Conservation (phyloP, 208 protist genomes). For the Angomonas ambiguus region DNA sequence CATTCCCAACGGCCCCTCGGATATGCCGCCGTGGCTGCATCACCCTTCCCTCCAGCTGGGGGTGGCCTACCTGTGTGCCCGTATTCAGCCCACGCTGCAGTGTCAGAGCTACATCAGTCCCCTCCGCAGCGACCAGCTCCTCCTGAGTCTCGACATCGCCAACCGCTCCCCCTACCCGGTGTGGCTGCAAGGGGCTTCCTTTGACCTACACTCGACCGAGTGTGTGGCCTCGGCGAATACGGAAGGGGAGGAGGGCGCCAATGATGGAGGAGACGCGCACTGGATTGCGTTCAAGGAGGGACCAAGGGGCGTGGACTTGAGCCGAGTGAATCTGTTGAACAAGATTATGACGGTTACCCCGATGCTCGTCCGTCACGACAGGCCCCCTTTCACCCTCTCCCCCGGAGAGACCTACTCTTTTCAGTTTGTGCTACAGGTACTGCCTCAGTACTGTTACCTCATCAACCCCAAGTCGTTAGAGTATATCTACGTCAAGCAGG, state of each 20-base stretch:
- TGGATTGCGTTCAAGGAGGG: conserved; percentile 16
- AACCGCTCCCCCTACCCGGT: conserved; percentile 45
- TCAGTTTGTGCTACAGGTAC: conserved; percentile 72
- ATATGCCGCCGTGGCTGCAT: background rate
- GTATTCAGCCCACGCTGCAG: conserved; percentile 14
- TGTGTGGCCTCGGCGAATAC: conserved; percentile 14
- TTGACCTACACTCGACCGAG: conserved; percentile 66
- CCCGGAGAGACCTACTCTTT: conserved; percentile 69
- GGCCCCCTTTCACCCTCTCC: conserved; percentile 46
- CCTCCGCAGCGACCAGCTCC: conserved; percentile 42
- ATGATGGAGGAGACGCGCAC: background rate
- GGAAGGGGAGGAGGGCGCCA: background rate
- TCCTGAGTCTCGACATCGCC: conserved; percentile 55
- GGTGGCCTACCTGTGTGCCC: background rate
- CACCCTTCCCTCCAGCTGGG: background rate
- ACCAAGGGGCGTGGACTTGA: conserved; percentile 38
- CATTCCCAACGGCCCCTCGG: background rate
- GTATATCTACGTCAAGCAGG: conserved; percentile 44
- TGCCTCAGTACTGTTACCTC: conserved; percentile 67
- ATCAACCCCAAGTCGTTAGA: conserved; percentile 53
- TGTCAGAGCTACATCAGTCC: conserved; percentile 49
- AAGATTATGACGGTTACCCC: conserved; percentile 57
- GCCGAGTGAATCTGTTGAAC: conserved; percentile 43
- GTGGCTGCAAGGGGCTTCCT: conserved; percentile 37
- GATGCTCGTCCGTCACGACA: conserved; percentile 47